Conservation (phyloP, 2,329 filamentous ascomycete genomes). For the Conoideocrella luteorostrata region DNA sequence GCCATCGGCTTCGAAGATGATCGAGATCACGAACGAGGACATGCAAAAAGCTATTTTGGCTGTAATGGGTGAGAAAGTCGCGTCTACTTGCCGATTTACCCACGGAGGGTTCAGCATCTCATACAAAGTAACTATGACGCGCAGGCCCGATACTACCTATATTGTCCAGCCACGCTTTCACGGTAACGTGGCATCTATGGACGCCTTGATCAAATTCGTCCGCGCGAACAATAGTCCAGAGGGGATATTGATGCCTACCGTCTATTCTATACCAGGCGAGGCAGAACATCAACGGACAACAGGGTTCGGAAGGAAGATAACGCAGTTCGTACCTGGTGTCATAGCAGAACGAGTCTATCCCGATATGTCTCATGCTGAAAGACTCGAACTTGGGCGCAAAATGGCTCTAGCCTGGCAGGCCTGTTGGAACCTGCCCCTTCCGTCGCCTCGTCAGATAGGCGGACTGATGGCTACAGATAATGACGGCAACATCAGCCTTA, state of each 20-base stretch:
- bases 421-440: constrained; percentile 15
- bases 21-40: constrained; percentile 11
- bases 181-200: constrained; percentile 14
- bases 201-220: constrained; percentile 11
- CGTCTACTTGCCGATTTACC: constrained; percentile 10
- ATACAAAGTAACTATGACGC: constrained; percentile 11
- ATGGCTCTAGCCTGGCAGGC: constrained; percentile 17
- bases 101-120: constrained; percentile 12
- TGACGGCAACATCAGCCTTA: constrained; percentile 10
- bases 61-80: constrained; percentile 10
- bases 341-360: constrained; percentile 10
- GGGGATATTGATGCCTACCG: constrained; percentile 8
- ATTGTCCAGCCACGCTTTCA: constrained; percentile 14
- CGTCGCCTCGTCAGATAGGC: constrained; percentile 12
- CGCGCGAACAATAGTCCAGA: constrained; percentile 2
- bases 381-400: constrained; percentile 12
- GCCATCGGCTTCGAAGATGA: constrained; percentile 10
- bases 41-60: constrained; percentile 8
- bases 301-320: constrained; percentile 13
- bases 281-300: constrained; percentile 9
- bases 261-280: constrained; percentile 13
- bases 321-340: constrained; percentile 10
- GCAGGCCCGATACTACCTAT: constrained; percentile 6
- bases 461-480: constrained; percentile 12
- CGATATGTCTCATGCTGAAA: constrained; percentile 11